Percentiles rank a stretch among this genome's conserved stretches.
Conservation (phyloP, 352 stramenopile species). For the Globisporangium abappressorium region DNA sequence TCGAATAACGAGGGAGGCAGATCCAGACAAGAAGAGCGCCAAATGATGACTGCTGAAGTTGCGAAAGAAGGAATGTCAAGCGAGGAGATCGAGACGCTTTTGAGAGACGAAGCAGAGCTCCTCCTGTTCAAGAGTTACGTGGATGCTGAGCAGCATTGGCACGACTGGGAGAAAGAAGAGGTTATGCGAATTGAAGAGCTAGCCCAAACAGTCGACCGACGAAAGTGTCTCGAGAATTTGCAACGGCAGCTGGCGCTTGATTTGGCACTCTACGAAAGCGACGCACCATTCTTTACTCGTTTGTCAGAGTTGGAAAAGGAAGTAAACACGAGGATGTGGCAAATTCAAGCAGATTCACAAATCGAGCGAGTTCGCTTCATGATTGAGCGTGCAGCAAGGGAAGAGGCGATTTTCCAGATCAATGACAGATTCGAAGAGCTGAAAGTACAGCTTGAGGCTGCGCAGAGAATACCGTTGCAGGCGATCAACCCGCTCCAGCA, state of each 20-base stretch:
- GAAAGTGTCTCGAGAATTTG: conserved; percentile 20
- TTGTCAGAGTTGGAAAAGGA: conserved; percentile 45
- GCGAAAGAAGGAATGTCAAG: conserved; percentile 7
- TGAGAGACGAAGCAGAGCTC: conserved; percentile 52
- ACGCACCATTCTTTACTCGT: conserved; percentile 45
- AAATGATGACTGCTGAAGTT: conserved; percentile 7
- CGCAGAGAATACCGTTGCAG: conserved; percentile 40
- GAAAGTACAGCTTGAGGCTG: conserved; percentile 36
- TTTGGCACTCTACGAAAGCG: conserved; percentile 41
- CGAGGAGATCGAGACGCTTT: conserved; percentile 17
- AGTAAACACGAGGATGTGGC: conserved; percentile 45
- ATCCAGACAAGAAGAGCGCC: neutral
- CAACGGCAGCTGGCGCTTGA: conserved; percentile 43
- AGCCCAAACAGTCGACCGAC: conserved; percentile 23
- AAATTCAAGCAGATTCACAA: conserved; percentile 50
- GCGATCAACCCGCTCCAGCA: conserved; percentile 52
- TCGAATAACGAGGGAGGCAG: neutral
- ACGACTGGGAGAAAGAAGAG: conserved; percentile 47
- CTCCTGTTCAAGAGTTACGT: conserved; percentile 38
- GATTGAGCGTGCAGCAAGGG: conserved; percentile 51
- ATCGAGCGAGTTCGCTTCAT: conserved; percentile 56
- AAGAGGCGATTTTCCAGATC: conserved; percentile 60
- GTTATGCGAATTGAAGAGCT: conserved; percentile 38
- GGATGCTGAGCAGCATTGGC: conserved; percentile 41
- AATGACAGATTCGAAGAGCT: conserved; percentile 45